Conservation (phyloP, 257 asterid genomes). For the Handroanthus guayacan region DNA sequence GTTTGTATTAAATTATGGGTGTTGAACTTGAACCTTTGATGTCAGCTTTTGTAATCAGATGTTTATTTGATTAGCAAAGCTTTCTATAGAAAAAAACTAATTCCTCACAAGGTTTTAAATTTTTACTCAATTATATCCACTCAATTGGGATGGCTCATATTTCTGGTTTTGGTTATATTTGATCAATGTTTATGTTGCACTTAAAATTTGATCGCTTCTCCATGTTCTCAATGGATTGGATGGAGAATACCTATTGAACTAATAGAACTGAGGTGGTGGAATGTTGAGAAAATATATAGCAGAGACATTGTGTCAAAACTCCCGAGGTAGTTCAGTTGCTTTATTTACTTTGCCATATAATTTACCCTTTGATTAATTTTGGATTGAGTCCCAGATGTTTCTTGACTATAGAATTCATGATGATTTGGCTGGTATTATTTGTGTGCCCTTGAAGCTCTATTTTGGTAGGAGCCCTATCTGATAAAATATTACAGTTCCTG, state of each 20-base stretch:
- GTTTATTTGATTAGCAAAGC: conserved; percentile 21
- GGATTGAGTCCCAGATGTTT: no score
- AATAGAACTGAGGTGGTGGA: neutral
- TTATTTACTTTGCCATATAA: no score
- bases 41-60: conserved; percentile 33
- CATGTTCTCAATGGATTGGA: neutral
- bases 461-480: neutral
- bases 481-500: neutral
- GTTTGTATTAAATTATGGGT: conserved; percentile 4
- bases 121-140: neutral
- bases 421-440: neutral
- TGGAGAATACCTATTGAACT: neutral
- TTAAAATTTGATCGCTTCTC: neutral
- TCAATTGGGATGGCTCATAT: neutral
- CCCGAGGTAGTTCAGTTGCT: neutral
- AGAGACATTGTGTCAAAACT: neutral
- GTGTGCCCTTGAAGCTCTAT: neutral
- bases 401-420: neutral
- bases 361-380: no score
- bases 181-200: neutral
- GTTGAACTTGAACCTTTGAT: conserved; percentile 28
- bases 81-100: neutral
- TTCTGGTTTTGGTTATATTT: neutral
- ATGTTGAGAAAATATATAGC: neutral
- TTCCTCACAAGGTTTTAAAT: neutral